Evolutionary conservation across 176 grass and related monocot species (phyloP).

Genomic region (Triticum urartu): DNA sequence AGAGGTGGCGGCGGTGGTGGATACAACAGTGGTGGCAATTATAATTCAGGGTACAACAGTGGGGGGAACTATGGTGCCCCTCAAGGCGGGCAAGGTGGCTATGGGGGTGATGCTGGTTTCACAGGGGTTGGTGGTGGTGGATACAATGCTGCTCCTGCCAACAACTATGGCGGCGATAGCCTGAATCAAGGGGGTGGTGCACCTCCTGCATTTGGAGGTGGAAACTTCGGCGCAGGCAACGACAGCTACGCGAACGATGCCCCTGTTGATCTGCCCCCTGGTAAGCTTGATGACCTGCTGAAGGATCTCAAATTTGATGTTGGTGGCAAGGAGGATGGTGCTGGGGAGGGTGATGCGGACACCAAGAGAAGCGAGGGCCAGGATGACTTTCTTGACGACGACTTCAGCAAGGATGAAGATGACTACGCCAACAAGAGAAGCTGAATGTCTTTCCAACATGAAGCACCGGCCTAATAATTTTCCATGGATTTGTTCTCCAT

Average conservation of each 20-base stretch:
- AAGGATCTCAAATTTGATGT: conserved; percentile 35
- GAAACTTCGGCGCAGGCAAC: background rate
- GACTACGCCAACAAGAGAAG: conserved; percentile 51
- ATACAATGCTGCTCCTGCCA: conserved; percentile 3
- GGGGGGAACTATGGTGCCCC: conserved; percentile 16
- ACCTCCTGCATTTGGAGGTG: conserved; percentile 4
- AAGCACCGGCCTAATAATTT: background rate
- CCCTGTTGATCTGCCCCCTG: background rate
- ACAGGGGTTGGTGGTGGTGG: background rate
- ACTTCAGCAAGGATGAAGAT: conserved; percentile 40
- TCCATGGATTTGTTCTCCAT: background rate
- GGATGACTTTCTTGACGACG: conserved; percentile 9
- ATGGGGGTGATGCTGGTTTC: conserved; percentile 21
- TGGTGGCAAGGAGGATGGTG: conserved; percentile 1
- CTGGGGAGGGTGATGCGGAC: background rate
- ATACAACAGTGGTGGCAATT: conserved; percentile 8
- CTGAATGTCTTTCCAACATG: background rate
- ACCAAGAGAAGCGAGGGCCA: conserved; percentile 5
- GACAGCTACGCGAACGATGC: background rate
- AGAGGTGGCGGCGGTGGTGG: conserved; percentile 16
- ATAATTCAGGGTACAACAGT: conserved; percentile 4
- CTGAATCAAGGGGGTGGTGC: conserved; percentile 18
- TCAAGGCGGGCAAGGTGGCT: conserved; percentile 21
- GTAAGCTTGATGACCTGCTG: conserved; percentile 26
- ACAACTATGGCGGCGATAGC: conserved; percentile 2